Evolutionary conservation across 2,329 filamentous ascomycete species (phyloP), one percentile per base, ranked within the genome.

Genomic region (Talaromyces sp.): DNA sequence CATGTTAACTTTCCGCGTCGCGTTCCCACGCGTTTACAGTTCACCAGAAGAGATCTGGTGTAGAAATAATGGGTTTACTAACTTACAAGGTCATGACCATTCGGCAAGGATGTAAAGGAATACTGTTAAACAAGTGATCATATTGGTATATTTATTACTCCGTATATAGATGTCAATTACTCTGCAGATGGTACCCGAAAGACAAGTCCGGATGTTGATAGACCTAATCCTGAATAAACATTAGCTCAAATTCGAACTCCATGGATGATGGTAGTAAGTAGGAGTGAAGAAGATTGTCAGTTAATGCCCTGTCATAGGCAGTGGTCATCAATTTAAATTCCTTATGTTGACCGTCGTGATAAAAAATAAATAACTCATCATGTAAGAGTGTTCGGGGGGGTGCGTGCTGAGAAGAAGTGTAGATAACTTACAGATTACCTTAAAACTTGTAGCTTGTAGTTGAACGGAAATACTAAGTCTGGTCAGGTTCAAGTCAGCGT

Each of bases 271-370:
- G 13, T 25, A 22, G 22, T 40, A 45, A 41, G 50, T 33, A 52
- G n/a, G 19, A 52, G 21, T 28, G 39, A 56, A 45, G 55, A 52
- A 46, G 19, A 52, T 40, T 60, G 52, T 71, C 69, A 74, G 72
- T 72, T 74, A 64, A 62, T 66, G 86, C 87, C 86, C 79, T 86
- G 87, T 89, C 87, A 89, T 78, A 85, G 86, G 86, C 86, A 65
- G 77, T 78, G 86, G 79, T 90, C 88, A 89, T 89, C 88, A 91
- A 88, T 77, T 81, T 78, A 75, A 78, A 83, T 36, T 39, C 45
- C 79, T 85, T 91, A 89, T 87, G 88, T 87, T 88, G 88, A 91
- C 88, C 88, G 88, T 91, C 88, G 88, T 91, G 88, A 89, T 85
- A 83, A 83, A 80, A 70, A 67, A 36, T 64, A 70, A 75, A 67